Percentiles rank a stretch among this genome's conserved stretches.
Conservation (phyloP, 768 basidiomycete genomes). For the Mycena vitilis region DNA sequence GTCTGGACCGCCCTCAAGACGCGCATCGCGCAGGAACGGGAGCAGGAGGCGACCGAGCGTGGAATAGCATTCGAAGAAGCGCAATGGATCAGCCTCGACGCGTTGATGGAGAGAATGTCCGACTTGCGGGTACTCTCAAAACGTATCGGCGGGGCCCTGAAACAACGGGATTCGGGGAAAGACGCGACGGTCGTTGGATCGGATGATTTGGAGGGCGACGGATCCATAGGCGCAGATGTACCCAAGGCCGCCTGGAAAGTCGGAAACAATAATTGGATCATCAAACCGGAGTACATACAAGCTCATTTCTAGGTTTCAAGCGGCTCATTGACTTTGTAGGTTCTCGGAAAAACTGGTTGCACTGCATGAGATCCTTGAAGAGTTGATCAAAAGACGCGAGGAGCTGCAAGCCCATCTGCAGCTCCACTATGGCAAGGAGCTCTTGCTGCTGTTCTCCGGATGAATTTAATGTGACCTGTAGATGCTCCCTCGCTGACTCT, state of each 20-base stretch:
- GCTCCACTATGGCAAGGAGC: constrained; percentile 60
- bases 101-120: constrained; percentile 63
- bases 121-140: constrained; percentile 64
- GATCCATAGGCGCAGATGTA: constrained; percentile 13
- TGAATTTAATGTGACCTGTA: constrained; percentile 41
- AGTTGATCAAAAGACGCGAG: constrained; percentile 59
- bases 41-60: constrained; percentile 53
- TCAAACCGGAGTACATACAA: constrained; percentile 71
- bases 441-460: background rate
- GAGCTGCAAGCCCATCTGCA: constrained; percentile 68
- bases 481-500: constrained; percentile 81
- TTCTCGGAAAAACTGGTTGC: constrained; percentile 66
- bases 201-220: constrained; percentile 39
- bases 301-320: constrained; percentile 3
- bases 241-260: constrained; percentile 41
- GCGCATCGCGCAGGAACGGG: constrained; percentile 67
- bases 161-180: constrained; percentile 41
- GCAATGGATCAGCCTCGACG: constrained; percentile 70
- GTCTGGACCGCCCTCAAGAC: constrained; percentile 66
- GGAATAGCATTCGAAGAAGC: constrained; percentile 34
- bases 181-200: constrained; percentile 38
- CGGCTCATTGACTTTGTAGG: constrained; percentile 48
- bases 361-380: constrained; percentile 61
- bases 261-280: constrained; percentile 61
- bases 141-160: constrained; percentile 65